phyloP scores from a whole-genome alignment of 192 early-diverging fungal species.

The Bifiguratus adelaidae region DNA sequence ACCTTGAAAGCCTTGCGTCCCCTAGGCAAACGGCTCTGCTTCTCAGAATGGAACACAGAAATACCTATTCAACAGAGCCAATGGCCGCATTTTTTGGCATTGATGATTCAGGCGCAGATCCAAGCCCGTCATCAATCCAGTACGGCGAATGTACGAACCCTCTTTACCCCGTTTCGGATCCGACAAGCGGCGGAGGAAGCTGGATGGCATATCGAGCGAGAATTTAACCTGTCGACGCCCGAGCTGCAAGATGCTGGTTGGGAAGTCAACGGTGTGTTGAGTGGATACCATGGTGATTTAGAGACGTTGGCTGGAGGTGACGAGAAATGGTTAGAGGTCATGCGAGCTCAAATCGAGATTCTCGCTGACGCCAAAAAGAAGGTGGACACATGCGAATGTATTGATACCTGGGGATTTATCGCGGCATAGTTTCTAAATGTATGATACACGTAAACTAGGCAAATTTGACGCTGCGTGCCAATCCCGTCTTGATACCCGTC shows the following conservation, averaged over 20 bases:
- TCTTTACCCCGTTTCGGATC: slow-evolving; percentile 1
- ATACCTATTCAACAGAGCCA: background rate
- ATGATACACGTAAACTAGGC: too few species aligned
- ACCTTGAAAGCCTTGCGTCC: background rate
- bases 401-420: slow-evolving; percentile 3
- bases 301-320: background rate
- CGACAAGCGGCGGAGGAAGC: background rate
- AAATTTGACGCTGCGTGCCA: slow-evolving; percentile 76
- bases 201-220: background rate
- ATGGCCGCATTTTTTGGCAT: background rate
- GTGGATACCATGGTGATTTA: background rate
- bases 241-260: slow-evolving; percentile 4
- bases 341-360: background rate
- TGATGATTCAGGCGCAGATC: slow-evolving; percentile 2
- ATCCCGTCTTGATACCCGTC: slow-evolving; percentile 85
- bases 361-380: background rate
- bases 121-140: background rate
- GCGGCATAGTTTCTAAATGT: too few species aligned
- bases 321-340: background rate
- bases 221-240: background rate
- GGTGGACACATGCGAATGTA: background rate
- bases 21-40: background rate
- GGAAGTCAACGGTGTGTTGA: background rate
- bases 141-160: background rate
- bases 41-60: background rate